Conservation (phyloP, 352 stramenopile genomes). For the Thalassiosira allenii region DNA sequence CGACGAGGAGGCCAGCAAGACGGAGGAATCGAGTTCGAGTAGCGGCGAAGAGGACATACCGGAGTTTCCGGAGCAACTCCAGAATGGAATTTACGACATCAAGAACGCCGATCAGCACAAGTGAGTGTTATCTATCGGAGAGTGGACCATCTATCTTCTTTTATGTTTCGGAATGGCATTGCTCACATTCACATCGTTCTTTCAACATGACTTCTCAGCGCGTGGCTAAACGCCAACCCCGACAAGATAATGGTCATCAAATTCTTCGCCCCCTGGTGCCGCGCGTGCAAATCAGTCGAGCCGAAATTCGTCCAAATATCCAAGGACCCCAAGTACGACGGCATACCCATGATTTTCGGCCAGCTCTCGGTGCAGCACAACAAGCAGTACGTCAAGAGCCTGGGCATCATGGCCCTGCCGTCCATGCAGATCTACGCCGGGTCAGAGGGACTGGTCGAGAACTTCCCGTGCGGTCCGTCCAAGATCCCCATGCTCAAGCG, state of each 20-base stretch:
- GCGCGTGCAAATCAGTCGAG: conserved; percentile 84
- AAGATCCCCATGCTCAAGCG: conserved; percentile 86
- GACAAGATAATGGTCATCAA: conserved; percentile 86
- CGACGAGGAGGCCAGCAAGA: conserved; percentile 13
- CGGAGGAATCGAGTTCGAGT: not conserved
- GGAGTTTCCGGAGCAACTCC: conserved; percentile 35
- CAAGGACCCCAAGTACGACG: conserved; percentile 68
- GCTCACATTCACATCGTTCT: too few species aligned
- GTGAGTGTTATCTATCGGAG: conserved; percentile 48
- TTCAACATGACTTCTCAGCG: too few species aligned
- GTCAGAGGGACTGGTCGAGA: conserved; percentile 72
- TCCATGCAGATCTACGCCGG: conserved; percentile 84
- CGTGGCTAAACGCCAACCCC: conserved; percentile 63
- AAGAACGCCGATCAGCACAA: conserved; percentile 56
- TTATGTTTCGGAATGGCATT: too few species aligned
- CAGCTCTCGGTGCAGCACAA: conserved; percentile 81
- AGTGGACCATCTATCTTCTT: too few species aligned
- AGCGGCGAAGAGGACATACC: conserved; percentile 23
- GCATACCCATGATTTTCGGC: conserved; percentile 76
- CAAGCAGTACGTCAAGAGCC: conserved; percentile 82
- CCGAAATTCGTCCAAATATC: conserved; percentile 81
- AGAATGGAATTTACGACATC: conserved; percentile 60
- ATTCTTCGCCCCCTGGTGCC: conserved; percentile 87
- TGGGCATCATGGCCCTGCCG: conserved; percentile 82
- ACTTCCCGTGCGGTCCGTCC: conserved; percentile 84